A percentile compares a stretch with the other conserved stretches of the same genome.
Evolutionary conservation across 2,329 filamentous ascomycete species (phyloP).

Genomic region (Arthrobotrys iridis): DNA sequence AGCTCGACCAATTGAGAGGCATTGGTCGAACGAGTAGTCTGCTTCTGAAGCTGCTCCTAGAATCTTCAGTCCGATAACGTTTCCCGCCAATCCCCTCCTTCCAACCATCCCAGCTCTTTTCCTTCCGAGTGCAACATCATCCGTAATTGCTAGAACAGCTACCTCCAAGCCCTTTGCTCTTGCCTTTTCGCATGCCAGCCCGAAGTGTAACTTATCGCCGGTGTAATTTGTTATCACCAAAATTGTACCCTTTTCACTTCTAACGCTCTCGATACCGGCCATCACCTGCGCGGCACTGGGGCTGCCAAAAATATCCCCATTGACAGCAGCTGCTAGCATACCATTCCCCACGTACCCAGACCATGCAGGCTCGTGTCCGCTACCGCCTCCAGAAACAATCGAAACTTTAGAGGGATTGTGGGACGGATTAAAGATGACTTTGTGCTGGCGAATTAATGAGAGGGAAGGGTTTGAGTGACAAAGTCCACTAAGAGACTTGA

Average conservation of each 20-base stretch:
- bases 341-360: constrained; percentile 82
- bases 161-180: constrained; percentile 78
- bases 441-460: constrained; percentile 69
- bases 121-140: constrained; percentile 89
- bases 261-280: constrained; percentile 49
- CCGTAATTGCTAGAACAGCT: constrained; percentile 90
- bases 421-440: constrained; percentile 78
- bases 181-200: constrained; percentile 91
- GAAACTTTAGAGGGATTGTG: constrained; percentile 71
- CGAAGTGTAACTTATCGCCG: constrained; percentile 89
- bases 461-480: constrained; percentile 45
- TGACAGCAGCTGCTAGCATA: constrained; percentile 81
- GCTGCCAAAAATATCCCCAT: constrained; percentile 86
- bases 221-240: constrained; percentile 98
- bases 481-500: constrained; percentile 48
- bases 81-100: constrained; percentile 87
- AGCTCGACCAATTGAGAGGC: constrained; percentile 59
- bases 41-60: constrained; percentile 43
- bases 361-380: constrained; percentile 80
- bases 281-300: constrained; percentile 81
- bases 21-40: constrained; percentile 41
- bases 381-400: constrained; percentile 86
- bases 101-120: constrained; percentile 89
- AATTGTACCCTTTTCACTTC: constrained; percentile 73
- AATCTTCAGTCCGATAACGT: constrained; percentile 70